Evolutionary conservation across 176 grass and related monocot genomes (phyloP), one percentile per base, ranked within the genome.

Genomic region (Elaeis guineensis): DNA sequence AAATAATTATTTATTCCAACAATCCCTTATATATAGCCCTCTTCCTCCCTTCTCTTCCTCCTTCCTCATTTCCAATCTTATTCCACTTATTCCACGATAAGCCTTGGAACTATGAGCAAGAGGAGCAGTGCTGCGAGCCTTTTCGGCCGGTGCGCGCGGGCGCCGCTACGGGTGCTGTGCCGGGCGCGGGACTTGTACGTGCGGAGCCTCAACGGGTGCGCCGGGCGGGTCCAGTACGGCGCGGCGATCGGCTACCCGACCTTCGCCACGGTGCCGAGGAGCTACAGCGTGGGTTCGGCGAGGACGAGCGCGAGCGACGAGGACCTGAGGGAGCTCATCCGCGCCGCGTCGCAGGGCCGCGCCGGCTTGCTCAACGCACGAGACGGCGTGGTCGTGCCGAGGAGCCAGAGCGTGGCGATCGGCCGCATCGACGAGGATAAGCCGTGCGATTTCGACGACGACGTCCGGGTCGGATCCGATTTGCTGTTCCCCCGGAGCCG

Each of bases 371-470:
- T 30, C 28, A 30, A 30, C 28, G 28, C 28, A 6, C 5, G 28
- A 6, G 28, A 0, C 35, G 2, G 35, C 35, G 1, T 0, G 5
- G 9, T 44, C 35, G 62, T 65, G 39, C 19, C 52, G 21, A 21
- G 64, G 15, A 84, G 86, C 77, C 77, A 78, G 39, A 95, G 86
- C 62, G 86, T 75, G 2, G 83, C 77, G 21, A 82, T 86, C 61
- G 77, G 63, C 8, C 50, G 83, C 55, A 95, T 95, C 70, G 86
- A 95, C 49, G 90, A 95, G 83, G 86, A 95, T 49, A 21, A 24
- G 16, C 77, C 83, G 0, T 79, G 70, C 17, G 73, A 86, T 11
- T 90, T 90, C 35, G 75, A 54, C 21, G 62, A 68, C 3, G 69
- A 67, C 64, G 48, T 79, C 30, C 51, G 63, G 19, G 50, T 52